A percentile compares a stretch with the other conserved stretches of the same genome.
These are phyloP conservation scores for Tanacetum coccineum DNA, from an alignment of 129 eudicot species.

Conservation along the genomic window DNA sequence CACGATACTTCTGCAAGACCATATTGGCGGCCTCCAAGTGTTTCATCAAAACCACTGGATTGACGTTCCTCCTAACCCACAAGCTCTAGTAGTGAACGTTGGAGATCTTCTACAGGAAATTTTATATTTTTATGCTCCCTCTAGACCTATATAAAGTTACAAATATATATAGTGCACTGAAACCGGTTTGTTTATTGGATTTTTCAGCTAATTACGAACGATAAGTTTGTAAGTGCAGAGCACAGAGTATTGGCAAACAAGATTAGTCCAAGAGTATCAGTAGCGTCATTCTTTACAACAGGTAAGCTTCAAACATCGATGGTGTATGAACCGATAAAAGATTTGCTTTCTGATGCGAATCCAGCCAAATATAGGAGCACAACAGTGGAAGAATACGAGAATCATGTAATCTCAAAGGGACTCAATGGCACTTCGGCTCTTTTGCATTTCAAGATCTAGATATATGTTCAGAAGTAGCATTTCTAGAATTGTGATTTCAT, in stretches of 20 bases:
- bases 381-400: conserved; percentile 28
- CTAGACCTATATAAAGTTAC: too few relatives aligned
- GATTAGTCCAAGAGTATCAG: conserved; percentile 51
- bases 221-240: conserved; percentile 48
- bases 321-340: conserved; percentile 48
- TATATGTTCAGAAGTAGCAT: too few relatives aligned
- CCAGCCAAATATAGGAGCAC: conserved; percentile 44
- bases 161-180: too few relatives aligned
- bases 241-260: conserved; percentile 53
- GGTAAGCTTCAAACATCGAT: conserved; percentile 13
- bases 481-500: too few relatives aligned
- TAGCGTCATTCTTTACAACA: conserved; percentile 42
- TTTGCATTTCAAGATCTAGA: conserved; percentile 33
- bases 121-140: not conserved
- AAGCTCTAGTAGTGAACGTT: conserved; percentile 30
- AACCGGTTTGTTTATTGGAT: not conserved
- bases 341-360: conserved; percentile 44
- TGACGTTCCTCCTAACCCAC: conserved; percentile 33
- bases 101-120: conserved; percentile 46
- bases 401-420: conserved; percentile 7
- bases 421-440: conserved; percentile 39
- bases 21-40: conserved; percentile 41
- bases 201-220: conserved; percentile 55
- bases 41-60: conserved; percentile 35
- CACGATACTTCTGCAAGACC: conserved; percentile 39